Conservation (phyloP, 139 green algal species). For the Chlorella ohadii region DNA sequence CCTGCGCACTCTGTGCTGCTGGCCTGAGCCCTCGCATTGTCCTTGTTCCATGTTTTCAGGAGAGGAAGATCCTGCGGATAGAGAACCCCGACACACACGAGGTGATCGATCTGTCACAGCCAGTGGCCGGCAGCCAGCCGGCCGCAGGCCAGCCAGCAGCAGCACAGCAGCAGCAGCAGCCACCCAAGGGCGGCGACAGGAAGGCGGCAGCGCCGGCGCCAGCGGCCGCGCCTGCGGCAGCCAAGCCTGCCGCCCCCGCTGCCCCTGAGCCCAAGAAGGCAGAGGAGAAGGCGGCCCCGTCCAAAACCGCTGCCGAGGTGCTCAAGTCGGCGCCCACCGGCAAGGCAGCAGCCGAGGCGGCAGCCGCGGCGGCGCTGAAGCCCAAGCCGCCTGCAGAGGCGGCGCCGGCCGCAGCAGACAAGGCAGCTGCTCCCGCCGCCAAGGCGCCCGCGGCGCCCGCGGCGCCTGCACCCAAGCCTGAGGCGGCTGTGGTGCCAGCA, state of each 20-base stretch:
- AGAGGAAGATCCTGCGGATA: constrained; percentile 42
- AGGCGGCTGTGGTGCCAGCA: background rate
- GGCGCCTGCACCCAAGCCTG: background rate
- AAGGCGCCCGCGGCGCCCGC: background rate
- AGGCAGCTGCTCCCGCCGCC: background rate
- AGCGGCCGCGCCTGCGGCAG: background rate
- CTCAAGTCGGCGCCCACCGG: background rate
- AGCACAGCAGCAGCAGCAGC: background rate
- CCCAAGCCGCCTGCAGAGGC: background rate
- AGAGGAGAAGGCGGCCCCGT: background rate
- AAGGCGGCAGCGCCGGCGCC: background rate
- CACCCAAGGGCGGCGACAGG: too few relatives aligned
- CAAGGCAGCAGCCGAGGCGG: constrained; percentile 8
- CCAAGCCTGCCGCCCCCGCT: background rate
- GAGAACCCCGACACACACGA: constrained; percentile 46
- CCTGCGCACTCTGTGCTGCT: too few relatives aligned
- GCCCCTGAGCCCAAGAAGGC: background rate
- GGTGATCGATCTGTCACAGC: constrained; percentile 31
- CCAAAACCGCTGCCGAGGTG: constrained; percentile 8
- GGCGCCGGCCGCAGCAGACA: background rate
- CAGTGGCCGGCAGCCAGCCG: background rate
- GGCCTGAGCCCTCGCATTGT: background rate
- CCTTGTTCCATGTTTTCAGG: background rate
- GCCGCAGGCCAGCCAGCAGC: background rate
- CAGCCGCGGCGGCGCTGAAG: background rate